Base-by-base conservation (phyloP, 352 stramenopile genomes). In the Phytopythium chamaehyphon region DNA sequence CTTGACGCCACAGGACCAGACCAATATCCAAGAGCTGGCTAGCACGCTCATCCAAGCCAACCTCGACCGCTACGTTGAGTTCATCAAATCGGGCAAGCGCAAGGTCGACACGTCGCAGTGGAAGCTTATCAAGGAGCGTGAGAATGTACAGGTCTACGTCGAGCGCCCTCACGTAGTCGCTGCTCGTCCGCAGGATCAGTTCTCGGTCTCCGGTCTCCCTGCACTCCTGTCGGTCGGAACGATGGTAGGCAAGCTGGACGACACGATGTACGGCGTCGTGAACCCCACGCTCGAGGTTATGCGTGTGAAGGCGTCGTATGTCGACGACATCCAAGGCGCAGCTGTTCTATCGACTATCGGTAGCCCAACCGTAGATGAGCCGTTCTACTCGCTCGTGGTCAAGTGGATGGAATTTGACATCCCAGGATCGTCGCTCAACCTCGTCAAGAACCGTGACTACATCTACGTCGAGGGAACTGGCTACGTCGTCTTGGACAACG, bases 391-490 rank as follows among this genome's bases (percentile, higher is more conserved):
- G 3, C 40, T 67, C 9, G 47, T 57, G 3, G 66, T 73, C 50
- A 73, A 70, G 24, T 73, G 64, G 61, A 61, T 70, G 52, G 56
- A 58, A 1, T 66, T 59, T 6, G 60, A 66, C 42, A 37, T 57
- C 10, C 64, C 60, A 2, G 40, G 66, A 2, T 44, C 51, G 2
- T 61, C 44, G 1, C 53, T 40, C 19, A 49, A 40, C 23, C 31
- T 61, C 33, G 46, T 62, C 33, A 56, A 59, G 46, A 55, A 46
- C 42, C 66, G 66, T 15, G 66, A 76, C 49, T 73, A 62, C 33
- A 44, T 71, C 22, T 63, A 61, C 37, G 63, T 88, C n/a, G 57
- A 74, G 15, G 55, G 58, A 3, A 71, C 57, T 0, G 69, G 71
- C 1, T 55, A 74, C 19, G 24, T 58, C 10, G 31, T 66, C 15